A percentile compares a stretch with the other conserved stretches of the same genome.
Conservation (phyloP, 2,329 filamentous ascomycete genomes). For the Colletotrichum limetticola region DNA sequence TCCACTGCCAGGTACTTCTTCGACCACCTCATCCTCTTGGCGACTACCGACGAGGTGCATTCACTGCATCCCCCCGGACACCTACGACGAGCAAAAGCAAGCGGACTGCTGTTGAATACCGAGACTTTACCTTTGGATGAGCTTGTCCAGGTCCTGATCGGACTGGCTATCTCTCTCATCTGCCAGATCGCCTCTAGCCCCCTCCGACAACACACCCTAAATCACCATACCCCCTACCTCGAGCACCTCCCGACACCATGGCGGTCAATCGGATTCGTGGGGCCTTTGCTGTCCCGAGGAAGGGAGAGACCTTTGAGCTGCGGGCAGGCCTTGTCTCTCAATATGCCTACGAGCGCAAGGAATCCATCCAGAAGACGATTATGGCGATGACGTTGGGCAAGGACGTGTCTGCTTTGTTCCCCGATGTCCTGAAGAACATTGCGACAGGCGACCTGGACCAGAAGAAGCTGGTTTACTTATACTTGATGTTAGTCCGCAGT, state of each 20-base stretch:
- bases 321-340: conserved; percentile 95
- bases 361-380: conserved; percentile 99
- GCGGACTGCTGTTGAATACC: background rate
- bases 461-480: conserved; percentile 99
- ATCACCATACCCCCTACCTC: conserved; percentile 40
- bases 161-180: conserved; percentile 29
- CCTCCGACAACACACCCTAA: conserved; percentile 3
- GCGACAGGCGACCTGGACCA: conserved; percentile 94
- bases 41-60: conserved; percentile 26
- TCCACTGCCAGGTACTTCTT: conserved; percentile 31
- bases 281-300: conserved; percentile 91
- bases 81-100: conserved; percentile 14
- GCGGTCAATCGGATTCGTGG: conserved; percentile 96
- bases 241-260: conserved; percentile 64
- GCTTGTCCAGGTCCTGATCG: conserved; percentile 27
- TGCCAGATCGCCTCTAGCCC: background rate
- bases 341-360: conserved; percentile 99
- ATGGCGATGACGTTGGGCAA: conserved; percentile 99
- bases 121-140: conserved; percentile 23
- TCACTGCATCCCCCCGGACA: conserved; percentile 9
- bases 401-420: conserved; percentile 96
- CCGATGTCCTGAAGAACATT: conserved; percentile 98
- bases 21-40: conserved; percentile 36
- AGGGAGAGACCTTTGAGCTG: conserved; percentile 98
- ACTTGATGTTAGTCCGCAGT: conserved; percentile 81